Evolutionary conservation across 768 basidiomycete species (phyloP), one percentile per base, ranked within the genome.

Genomic region (Kwoniella europaea): DNA sequence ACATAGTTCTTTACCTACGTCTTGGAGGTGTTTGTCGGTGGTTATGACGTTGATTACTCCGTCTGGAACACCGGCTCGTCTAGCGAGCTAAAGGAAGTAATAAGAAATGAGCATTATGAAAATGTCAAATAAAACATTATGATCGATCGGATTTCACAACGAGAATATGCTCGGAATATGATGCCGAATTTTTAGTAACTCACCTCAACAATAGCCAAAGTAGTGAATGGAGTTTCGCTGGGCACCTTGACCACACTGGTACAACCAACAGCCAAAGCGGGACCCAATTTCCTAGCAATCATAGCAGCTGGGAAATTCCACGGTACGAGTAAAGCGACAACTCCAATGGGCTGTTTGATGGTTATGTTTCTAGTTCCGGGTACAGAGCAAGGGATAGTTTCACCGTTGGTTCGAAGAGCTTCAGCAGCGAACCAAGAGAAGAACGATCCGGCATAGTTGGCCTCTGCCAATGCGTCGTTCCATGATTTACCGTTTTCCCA

Each of bases 31-130:
- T 80, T 91, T 91, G 59, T 91, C 88, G 2, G 94, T 94, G 2
- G 94, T 92, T 53, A 99, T 89, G 60, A 97, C 87, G 84, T 99
- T 98, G 82, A 99, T 89, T 46, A 98, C 97, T 55, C 97, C 97
- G 43, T 91, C 89, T 4, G 97, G 96, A 55, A 99, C 86, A 43
- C 96, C 97, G n/a, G 95, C 96, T 52, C 93, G 90, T 56, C 87
- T 86, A 1, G 90, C 89, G 42, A 98, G 88, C 92, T 95, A 56
- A 35, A 15, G 22, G 2, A 50, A 12, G 24, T 46, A 64, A 63
- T 6, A 16, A 18, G 46, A 50, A 18, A 56, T 22, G 55, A 56
- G 55, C 20, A 24, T 29, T 7, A 35, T 29, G 29, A 29, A 29
- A 29, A 29, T 29, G 29, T 29, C 29, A 29, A 29, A 29, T 29